Evolutionary conservation across 78 protist species (phyloP).

Genomic region (Dictyostelium brefeldianum): DNA sequence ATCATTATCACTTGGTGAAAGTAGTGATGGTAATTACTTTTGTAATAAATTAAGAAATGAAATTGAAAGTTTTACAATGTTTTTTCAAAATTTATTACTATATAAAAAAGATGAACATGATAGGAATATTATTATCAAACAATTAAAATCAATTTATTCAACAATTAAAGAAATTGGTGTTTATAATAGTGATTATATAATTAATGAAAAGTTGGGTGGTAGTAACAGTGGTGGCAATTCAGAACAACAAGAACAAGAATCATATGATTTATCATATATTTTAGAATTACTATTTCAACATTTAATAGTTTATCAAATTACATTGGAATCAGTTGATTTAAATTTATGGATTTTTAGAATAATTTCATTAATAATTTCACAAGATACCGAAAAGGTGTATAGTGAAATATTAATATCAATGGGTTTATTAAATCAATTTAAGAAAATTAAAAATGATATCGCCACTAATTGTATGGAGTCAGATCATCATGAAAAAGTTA

Average conservation of each 20-base stretch:
- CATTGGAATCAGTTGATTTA: not conserved
- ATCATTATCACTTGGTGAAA: not conserved
- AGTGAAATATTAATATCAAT: not conserved
- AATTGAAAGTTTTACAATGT: not conserved
- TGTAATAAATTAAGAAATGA: not conserved
- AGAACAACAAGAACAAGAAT: not conserved
- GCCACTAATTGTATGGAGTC: not conserved
- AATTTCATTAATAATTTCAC: not conserved
- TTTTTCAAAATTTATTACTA: not conserved
- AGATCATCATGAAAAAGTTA: not conserved
- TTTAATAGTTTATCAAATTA: not conserved
- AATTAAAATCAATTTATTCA: not conserved
- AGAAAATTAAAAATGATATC: not conserved
- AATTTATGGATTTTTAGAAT: not conserved
- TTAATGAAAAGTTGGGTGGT: too few species aligned
- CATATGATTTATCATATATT: slow-evolving; percentile 1
- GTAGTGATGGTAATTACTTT: slow-evolving; percentile 2
- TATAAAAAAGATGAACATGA: not conserved
- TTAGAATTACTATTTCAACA: not conserved
- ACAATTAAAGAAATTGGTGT: not conserved
- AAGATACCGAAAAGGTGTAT: not conserved
- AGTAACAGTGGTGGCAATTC: not conserved
- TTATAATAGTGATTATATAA: not conserved
- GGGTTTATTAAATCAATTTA: not conserved
- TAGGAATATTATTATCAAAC: not conserved